Conservation (phyloP, 2,329 filamentous ascomycete genomes). For the Sporothrix humicola region DNA sequence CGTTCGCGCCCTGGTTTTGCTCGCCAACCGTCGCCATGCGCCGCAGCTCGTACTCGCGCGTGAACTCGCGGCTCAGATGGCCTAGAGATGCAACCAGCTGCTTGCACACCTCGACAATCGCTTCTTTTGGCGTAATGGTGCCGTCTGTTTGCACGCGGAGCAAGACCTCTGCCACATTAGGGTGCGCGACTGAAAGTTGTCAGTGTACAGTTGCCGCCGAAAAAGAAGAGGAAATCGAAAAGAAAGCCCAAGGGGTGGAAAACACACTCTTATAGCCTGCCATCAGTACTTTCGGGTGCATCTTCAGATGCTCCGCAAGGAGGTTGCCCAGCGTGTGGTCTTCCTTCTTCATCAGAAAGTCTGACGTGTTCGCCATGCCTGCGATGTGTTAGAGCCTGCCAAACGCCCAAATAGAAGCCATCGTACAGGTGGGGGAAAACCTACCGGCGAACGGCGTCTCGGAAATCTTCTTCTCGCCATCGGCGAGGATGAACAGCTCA, state of each 20-base stretch:
- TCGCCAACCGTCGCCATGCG: constrained; percentile 78
- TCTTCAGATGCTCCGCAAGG: constrained; percentile 81
- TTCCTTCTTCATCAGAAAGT: constrained; percentile 95
- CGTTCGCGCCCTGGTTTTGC: constrained; percentile 49
- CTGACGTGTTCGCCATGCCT: constrained; percentile 93
- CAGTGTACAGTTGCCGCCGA: too few relatives aligned
- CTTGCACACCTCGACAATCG: constrained; percentile 78
- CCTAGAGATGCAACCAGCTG: constrained; percentile 82
- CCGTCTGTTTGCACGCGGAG: constrained; percentile 94
- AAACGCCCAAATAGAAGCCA: not conserved
- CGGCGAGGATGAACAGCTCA: constrained; percentile 86
- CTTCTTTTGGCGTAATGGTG: constrained; percentile 83
- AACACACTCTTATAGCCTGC: constrained; percentile 83
- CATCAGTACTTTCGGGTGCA: constrained; percentile 83
- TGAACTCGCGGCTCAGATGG: constrained; percentile 84
- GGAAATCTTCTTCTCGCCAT: constrained; percentile 92
- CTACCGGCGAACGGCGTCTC: constrained; percentile 87
- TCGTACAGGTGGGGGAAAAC: constrained; percentile 43
- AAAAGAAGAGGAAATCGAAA: not conserved
- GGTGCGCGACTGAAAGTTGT: constrained; percentile 55
- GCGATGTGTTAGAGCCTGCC: not conserved
- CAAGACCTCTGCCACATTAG: constrained; percentile 65
- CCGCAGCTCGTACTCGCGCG: constrained; percentile 86
- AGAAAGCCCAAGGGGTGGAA: not conserved
- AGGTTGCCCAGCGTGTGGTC: constrained; percentile 96